These are phyloP conservation scores for Triticum dicoccoides DNA, from an alignment of 176 grass and related monocot genomes.

Conservation along the genomic window DNA sequence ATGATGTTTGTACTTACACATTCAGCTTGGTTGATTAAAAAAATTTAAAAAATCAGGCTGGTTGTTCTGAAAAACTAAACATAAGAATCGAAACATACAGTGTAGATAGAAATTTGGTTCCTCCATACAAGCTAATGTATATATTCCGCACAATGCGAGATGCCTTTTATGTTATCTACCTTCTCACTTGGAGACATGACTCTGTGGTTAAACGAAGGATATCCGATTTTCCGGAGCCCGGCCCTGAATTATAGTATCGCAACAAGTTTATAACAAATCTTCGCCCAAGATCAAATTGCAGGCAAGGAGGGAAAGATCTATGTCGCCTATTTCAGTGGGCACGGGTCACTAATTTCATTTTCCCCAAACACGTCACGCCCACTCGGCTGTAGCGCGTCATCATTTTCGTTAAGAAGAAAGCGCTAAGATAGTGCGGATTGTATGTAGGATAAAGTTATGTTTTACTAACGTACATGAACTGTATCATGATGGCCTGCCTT, in stretches of 20 bases:
- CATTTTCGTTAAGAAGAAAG: no score
- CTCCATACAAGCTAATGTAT: background rate
- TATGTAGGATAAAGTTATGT: background rate
- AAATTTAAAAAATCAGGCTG: no score
- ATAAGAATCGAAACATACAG: background rate
- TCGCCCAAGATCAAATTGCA: no score
- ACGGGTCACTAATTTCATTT: no score
- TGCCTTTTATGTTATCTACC: background rate
- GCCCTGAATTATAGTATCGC: background rate
- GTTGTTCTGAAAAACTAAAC: no score
- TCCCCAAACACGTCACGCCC: no score
- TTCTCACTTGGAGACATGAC: slow-evolving; percentile 3
- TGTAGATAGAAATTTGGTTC: slow-evolving; percentile 36
- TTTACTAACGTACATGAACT: background rate
- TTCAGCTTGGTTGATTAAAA: no score
- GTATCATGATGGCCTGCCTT: no score
- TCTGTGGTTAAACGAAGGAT: slow-evolving; percentile 13
- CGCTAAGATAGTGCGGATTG: background rate
- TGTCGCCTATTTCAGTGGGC: no score
- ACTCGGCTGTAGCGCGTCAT: no score
- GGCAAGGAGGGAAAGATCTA: no score
- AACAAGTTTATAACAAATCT: background rate
- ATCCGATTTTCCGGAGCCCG: background rate
- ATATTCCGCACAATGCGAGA: background rate
- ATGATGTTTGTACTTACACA: no score